phyloP scores from a whole-genome alignment of 768 basidiomycete species.

The Suillus lakei region DNA sequence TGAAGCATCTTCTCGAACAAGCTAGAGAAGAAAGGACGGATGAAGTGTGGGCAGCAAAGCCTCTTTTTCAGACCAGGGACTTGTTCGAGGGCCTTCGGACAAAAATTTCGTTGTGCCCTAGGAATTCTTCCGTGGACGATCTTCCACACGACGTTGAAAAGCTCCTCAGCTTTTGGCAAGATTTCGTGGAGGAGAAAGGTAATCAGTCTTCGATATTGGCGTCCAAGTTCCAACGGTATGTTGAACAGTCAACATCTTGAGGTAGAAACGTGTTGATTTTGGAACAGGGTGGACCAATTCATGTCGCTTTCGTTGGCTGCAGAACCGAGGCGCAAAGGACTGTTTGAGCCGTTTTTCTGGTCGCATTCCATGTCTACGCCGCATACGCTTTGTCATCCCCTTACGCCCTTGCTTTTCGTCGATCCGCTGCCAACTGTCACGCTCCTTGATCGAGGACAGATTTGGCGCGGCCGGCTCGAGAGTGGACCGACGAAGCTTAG shows the following conservation, averaged over 20 bases:
- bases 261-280: conserved; percentile 7
- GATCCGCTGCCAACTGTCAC: conserved; percentile 72
- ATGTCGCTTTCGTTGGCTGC: conserved; percentile 77
- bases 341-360: conserved; percentile 84
- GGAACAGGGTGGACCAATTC: conserved; percentile 69
- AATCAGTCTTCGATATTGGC: conserved; percentile 46
- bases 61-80: conserved; percentile 45
- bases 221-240: conserved; percentile 68
- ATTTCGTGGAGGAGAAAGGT: conserved; percentile 44
- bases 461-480: conserved; percentile 72
- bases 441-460: conserved; percentile 67
- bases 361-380: conserved; percentile 44
- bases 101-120: conserved; percentile 55
- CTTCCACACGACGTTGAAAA: conserved; percentile 50
- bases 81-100: conserved; percentile 59
- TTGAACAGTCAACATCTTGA: conserved; percentile 6
- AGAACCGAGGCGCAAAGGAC: conserved; percentile 73
- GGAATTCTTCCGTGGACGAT: conserved; percentile 40
- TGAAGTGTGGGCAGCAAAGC: conserved; percentile 46
- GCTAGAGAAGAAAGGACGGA: conserved; percentile 50
- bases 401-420: conserved; percentile 74
- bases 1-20: conserved; percentile 51
- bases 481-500: conserved; percentile 54
- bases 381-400: conserved; percentile 46
- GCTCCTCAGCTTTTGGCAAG: conserved; percentile 63